These are phyloP conservation scores for Verticillium longisporum DNA, from an alignment of 2,329 filamentous ascomycete genomes.

Conservation along the genomic window DNA sequence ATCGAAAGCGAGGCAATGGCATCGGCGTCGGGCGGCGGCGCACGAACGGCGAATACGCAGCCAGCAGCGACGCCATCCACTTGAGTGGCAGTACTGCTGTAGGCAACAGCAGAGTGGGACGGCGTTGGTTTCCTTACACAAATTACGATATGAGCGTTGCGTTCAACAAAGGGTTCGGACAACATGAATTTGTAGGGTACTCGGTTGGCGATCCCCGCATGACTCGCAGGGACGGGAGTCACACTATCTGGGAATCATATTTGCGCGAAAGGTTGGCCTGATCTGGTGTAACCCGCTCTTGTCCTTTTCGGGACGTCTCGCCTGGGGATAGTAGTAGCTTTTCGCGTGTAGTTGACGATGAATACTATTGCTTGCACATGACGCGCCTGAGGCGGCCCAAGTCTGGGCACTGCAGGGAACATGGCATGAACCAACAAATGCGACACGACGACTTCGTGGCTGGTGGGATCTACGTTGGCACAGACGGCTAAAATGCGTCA, in stretches of 20 bases:
- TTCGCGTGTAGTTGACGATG: background rate
- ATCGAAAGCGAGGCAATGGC: conserved; percentile 27
- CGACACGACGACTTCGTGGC: background rate
- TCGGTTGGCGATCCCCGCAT: background rate
- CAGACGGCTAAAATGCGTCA: background rate
- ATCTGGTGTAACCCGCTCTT: background rate
- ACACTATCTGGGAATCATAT: background rate
- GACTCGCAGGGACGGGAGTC: background rate
- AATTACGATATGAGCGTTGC: background rate
- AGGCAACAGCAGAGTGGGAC: background rate
- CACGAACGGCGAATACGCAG: background rate
- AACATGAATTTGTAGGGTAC: background rate
- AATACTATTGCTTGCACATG: background rate
- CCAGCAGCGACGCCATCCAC: background rate
- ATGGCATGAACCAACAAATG: background rate
- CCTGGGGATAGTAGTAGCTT: background rate
- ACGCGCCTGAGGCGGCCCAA: background rate
- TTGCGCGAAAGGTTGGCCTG: background rate
- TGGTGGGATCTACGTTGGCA: background rate
- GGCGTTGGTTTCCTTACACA: background rate
- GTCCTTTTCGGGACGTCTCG: background rate
- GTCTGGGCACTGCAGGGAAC: background rate
- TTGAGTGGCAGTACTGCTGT: background rate
- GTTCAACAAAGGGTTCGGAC: background rate
- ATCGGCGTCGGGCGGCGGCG: background rate